These are phyloP conservation scores for Backusella morwellensis DNA, from an alignment of 192 early-diverging fungal species.

Conservation along the genomic window DNA sequence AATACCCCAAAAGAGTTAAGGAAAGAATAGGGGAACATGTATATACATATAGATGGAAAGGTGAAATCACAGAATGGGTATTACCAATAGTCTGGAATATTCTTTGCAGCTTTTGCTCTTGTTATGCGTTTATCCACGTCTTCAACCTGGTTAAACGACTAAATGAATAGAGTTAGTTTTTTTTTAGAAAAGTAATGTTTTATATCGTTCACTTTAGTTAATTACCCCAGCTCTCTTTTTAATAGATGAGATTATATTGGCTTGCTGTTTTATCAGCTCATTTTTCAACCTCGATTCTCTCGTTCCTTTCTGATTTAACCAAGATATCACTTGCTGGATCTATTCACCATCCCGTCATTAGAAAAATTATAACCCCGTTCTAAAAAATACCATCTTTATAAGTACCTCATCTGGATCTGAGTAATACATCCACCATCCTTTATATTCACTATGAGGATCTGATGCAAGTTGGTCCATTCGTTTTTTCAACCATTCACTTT, in stretches of 20 bases:
- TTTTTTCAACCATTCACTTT: slow-evolving; percentile 26
- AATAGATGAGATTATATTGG: slow-evolving; percentile 22
- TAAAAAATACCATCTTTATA: neutral
- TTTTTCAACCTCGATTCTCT: slow-evolving; percentile 63
- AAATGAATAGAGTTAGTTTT: neutral
- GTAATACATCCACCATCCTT: slow-evolving; percentile 25
- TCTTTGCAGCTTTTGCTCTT: neutral
- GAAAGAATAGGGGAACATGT: neutral
- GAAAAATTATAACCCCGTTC: slow-evolving; percentile 42
- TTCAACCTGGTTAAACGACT: neutral
- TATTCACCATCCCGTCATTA: slow-evolving; percentile 36
- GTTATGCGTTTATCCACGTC: neutral
- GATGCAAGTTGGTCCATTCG: slow-evolving; percentile 4
- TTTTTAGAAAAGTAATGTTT: neutral
- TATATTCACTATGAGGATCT: neutral
- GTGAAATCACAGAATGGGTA: neutral
- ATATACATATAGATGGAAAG: neutral
- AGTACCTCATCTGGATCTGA: slow-evolving; percentile 34
- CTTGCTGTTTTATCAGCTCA: slow-evolving; percentile 22
- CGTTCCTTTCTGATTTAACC: slow-evolving; percentile 75
- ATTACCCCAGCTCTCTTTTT: slow-evolving; percentile 18
- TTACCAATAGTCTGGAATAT: neutral
- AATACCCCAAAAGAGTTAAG: too few relatives aligned
- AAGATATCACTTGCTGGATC: slow-evolving; percentile 65
- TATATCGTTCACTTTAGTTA: neutral